A percentile compares a stretch with the other conserved stretches of the same genome.
These are phyloP conservation scores for Raphanus raphanistrum DNA, from an alignment of 345 rosid species.

Conservation along the genomic window DNA sequence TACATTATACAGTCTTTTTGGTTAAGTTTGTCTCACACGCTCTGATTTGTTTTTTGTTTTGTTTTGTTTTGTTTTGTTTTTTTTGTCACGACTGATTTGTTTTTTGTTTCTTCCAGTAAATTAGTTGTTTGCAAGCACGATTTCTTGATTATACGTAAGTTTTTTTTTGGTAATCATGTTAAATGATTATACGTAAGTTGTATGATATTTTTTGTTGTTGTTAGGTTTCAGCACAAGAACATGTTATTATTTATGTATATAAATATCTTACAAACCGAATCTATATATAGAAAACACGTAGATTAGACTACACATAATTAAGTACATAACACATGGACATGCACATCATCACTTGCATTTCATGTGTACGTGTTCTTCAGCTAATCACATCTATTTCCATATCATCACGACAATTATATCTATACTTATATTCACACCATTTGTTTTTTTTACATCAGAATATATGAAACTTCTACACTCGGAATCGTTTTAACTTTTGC, in stretches of 20 bases:
- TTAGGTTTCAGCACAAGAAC: neutral
- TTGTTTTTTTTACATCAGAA: neutral
- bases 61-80: no score
- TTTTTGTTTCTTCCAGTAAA: neutral
- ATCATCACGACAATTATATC: neutral
- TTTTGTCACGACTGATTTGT: neutral
- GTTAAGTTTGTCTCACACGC: neutral
- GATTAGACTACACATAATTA: slow-evolving; percentile 11
- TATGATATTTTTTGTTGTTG: neutral
- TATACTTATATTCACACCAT: neutral
- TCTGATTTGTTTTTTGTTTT: neutral
- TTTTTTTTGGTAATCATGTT: no score
- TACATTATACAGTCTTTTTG: neutral
- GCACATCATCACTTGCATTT: slow-evolving; percentile 13
- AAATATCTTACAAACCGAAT: no score
- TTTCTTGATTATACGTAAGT: neutral
- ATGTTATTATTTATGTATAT: no score
- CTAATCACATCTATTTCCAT: slow-evolving; percentile 8
- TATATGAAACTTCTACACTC: neutral
- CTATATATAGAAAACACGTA: slow-evolving; percentile 23
- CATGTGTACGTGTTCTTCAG: slow-evolving; percentile 9
- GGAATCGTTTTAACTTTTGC: slow-evolving; percentile 13
- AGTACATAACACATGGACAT: slow-evolving; percentile 7
- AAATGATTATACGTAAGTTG: neutral
- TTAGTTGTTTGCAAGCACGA: neutral